Percentiles rank a stretch among this genome's conserved stretches.
phyloP scores from a whole-genome alignment of 805 yeast species.

The Yarrowia sp. region DNA sequence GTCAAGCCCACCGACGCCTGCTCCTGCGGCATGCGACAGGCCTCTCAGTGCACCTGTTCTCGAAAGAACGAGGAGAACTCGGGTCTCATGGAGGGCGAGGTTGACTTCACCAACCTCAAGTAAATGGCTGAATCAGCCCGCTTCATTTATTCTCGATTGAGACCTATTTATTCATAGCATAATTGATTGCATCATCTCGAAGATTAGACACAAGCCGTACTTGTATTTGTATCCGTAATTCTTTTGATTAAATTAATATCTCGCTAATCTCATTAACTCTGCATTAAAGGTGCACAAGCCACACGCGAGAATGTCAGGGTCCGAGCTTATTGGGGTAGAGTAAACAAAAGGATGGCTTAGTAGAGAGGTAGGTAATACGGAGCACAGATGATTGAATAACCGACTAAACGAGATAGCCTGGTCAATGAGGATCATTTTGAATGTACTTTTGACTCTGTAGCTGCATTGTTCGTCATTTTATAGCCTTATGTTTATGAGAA shows the following conservation, averaged over 20 bases:
- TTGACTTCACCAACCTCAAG: slow-evolving; percentile 59
- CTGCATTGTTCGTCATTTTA: too few relatives aligned
- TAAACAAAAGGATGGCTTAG: too few relatives aligned
- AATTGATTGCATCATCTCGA: background rate
- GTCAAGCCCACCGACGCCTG: slow-evolving; percentile 57
- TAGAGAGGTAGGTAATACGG: too few relatives aligned
- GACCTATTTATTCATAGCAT: slow-evolving; percentile 28
- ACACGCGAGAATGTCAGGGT: background rate
- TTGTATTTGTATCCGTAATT: background rate
- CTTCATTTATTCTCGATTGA: too few relatives aligned
- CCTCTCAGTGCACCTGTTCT: slow-evolving; percentile 64
- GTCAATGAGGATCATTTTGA: too few relatives aligned
- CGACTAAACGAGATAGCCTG: too few relatives aligned
- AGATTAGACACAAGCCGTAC: too few relatives aligned
- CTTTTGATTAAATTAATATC: too few relatives aligned
- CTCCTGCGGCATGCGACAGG: slow-evolving; percentile 65
- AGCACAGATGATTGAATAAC: too few relatives aligned
- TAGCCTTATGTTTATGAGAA: too few relatives aligned
- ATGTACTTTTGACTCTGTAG: too few relatives aligned
- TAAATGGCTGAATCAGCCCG: slow-evolving; percentile 39
- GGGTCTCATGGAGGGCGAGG: slow-evolving; percentile 61
- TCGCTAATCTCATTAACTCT: background rate
- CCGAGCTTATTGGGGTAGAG: background rate
- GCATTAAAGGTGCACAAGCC: background rate
- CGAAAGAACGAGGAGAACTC: slow-evolving; percentile 46